phyloP scores from a whole-genome alignment of 148 eudicot species.

The Gaultheria prostrata region DNA sequence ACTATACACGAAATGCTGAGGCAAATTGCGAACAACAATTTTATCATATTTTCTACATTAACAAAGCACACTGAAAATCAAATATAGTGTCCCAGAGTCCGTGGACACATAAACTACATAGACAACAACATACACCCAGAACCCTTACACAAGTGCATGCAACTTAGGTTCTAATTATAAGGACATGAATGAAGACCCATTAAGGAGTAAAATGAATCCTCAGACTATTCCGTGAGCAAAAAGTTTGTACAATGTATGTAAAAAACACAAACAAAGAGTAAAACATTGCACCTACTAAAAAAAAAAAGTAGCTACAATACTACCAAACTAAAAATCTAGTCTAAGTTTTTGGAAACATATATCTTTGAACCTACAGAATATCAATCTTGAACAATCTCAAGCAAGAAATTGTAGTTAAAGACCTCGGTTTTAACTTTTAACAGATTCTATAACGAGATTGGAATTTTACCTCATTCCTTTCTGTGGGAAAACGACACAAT shows the following conservation, averaged over 20 bases:
- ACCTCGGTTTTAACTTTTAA: neutral
- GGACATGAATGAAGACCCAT: neutral
- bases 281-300: neutral
- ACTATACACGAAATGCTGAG: neutral
- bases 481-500: conserved; percentile 29
- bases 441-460: neutral
- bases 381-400: neutral
- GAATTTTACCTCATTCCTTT: conserved; percentile 24
- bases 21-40: neutral
- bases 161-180: neutral
- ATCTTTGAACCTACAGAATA: neutral
- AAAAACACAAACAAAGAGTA: neutral
- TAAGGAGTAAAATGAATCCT: neutral
- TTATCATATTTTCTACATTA: neutral
- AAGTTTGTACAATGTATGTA: neutral
- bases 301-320: neutral
- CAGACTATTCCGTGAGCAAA: neutral
- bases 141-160: neutral
- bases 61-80: neutral
- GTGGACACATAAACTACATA: neutral
- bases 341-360: neutral
- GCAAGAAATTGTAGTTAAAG: neutral
- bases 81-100: neutral
- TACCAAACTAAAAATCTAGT: neutral
- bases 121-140: neutral